A percentile compares a stretch with the other conserved stretches of the same genome.
phyloP scores from a whole-genome alignment of 148 eudicot species.

The Nepenthes mirabilis region DNA sequence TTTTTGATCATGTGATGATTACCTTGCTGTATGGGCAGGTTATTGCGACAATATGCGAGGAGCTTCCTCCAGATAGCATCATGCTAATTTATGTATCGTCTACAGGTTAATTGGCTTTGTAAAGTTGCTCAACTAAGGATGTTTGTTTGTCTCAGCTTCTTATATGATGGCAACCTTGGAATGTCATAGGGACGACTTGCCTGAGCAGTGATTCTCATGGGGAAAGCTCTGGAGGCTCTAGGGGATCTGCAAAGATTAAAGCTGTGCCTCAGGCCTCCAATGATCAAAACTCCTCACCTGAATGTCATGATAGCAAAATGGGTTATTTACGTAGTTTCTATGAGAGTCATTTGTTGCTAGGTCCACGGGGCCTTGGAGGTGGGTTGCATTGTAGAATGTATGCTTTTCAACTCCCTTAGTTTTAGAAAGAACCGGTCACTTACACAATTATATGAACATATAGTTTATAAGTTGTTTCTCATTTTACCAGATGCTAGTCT shows the following conservation, averaged over 20 bases:
- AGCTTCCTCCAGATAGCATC: slow-evolving; percentile 73
- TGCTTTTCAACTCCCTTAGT: not conserved
- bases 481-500: not conserved
- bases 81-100: slow-evolving; percentile 76
- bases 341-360: slow-evolving; percentile 55
- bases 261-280: slow-evolving; percentile 28
- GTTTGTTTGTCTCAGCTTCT: not conserved
- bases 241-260: slow-evolving; percentile 43
- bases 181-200: slow-evolving; percentile 39
- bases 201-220: slow-evolving; percentile 20
- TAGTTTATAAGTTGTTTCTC: not conserved
- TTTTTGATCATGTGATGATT: not conserved
- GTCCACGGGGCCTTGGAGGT: slow-evolving; percentile 84
- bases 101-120: slow-evolving; percentile 42
- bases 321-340: slow-evolving; percentile 39
- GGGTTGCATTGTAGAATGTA: slow-evolving; percentile 7
- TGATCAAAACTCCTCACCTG: slow-evolving; percentile 23
- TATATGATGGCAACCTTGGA: slow-evolving; percentile 6
- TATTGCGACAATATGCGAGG: slow-evolving; percentile 71
- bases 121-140: not conserved
- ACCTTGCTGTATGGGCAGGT: slow-evolving; percentile 38
- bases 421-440: not conserved
- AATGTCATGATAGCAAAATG: slow-evolving; percentile 28
- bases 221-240: slow-evolving; percentile 54
- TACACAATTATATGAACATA: no score